Percentiles rank a stretch among this genome's conserved stretches.
Evolutionary conservation across 2,329 filamentous ascomycete species (phyloP).

Genomic region (Calonectria fujianensis): DNA sequence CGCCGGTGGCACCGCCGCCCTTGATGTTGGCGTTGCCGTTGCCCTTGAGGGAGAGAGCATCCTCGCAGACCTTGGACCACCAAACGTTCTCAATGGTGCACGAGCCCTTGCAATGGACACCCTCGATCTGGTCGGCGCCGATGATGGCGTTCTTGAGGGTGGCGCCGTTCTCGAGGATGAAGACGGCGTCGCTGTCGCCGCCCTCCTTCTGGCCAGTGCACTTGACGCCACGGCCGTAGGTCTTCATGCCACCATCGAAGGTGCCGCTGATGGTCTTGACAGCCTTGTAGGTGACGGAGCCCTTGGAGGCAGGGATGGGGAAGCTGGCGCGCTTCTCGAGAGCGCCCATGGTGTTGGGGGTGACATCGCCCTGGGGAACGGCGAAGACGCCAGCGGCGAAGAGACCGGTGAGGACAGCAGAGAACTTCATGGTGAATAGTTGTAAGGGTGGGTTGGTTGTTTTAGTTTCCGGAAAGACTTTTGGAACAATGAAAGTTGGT

Average conservation of each 20-base stretch:
- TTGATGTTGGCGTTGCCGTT: conserved; percentile 62
- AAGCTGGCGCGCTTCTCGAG: conserved; percentile 52
- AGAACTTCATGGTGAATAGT: conserved; percentile 53
- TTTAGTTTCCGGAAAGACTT: conserved; percentile 10
- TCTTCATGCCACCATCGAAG: conserved; percentile 58
- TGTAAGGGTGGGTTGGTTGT: background rate
- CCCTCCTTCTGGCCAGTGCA: conserved; percentile 67
- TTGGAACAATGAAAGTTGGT: conserved; percentile 19
- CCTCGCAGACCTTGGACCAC: conserved; percentile 69
- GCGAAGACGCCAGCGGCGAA: conserved; percentile 49
- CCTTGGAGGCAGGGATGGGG: conserved; percentile 52
- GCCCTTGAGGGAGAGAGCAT: conserved; percentile 57
- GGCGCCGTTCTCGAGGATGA: conserved; percentile 64
- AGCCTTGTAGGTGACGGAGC: conserved; percentile 52
- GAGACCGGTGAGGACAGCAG: conserved; percentile 48
- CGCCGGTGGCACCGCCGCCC: conserved; percentile 62
- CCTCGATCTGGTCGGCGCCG: conserved; percentile 65
- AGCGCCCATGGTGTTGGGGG: conserved; percentile 53
- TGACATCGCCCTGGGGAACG: conserved; percentile 50
- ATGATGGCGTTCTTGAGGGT: conserved; percentile 68
- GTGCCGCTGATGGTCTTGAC: conserved; percentile 49
- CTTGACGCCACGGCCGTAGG: conserved; percentile 63
- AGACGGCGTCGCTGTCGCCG: conserved; percentile 62
- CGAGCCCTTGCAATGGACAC: conserved; percentile 66
- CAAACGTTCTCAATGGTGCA: conserved; percentile 68